Conservation (phyloP, 2,329 filamentous ascomycete species). For the Aureobasidium melanogenum region DNA sequence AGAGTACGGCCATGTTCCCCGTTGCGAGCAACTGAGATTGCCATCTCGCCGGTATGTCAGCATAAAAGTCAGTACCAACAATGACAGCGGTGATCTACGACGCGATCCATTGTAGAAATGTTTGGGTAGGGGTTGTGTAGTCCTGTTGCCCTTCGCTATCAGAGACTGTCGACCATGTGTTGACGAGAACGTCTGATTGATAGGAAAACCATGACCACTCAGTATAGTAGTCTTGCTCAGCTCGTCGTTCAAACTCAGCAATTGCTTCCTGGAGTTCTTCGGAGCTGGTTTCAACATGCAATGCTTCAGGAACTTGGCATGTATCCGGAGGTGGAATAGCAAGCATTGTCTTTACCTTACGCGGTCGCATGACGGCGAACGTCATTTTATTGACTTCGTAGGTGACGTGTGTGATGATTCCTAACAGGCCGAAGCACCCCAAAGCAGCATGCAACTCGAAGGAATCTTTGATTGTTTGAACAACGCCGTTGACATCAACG, state of each 20-base stretch:
- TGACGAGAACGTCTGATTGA: slow-evolving; percentile 36
- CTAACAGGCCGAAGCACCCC: slow-evolving; percentile 38
- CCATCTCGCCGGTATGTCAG: slow-evolving; percentile 12
- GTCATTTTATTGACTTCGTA: slow-evolving; percentile 40
- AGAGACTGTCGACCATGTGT: slow-evolving; percentile 33
- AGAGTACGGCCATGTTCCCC: slow-evolving; percentile 29
- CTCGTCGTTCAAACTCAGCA: slow-evolving; percentile 29
- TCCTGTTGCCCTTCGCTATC: slow-evolving; percentile 22
- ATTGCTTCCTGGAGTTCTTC: slow-evolving; percentile 27
- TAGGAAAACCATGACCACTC: slow-evolving; percentile 46
- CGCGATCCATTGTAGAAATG: slow-evolving; percentile 29
- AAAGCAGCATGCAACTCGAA: slow-evolving; percentile 34
- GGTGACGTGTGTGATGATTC: slow-evolving; percentile 44
- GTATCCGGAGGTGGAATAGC: slow-evolving; percentile 32
- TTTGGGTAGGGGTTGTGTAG: slow-evolving; percentile 24
- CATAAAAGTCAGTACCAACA: slow-evolving; percentile 7
- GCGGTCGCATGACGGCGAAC: slow-evolving; percentile 37
- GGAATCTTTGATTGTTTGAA: slow-evolving; percentile 32
- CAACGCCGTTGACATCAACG: slow-evolving; percentile 37
- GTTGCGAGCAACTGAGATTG: slow-evolving; percentile 12
- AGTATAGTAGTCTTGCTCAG: slow-evolving; percentile 26
- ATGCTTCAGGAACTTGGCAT: slow-evolving; percentile 23
- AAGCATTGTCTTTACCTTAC: slow-evolving; percentile 34
- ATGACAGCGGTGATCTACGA: slow-evolving; percentile 25
- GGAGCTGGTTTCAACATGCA: slow-evolving; percentile 18